Conservation (phyloP, 2,329 filamentous ascomycete species). For the Fusarium poae region DNA sequence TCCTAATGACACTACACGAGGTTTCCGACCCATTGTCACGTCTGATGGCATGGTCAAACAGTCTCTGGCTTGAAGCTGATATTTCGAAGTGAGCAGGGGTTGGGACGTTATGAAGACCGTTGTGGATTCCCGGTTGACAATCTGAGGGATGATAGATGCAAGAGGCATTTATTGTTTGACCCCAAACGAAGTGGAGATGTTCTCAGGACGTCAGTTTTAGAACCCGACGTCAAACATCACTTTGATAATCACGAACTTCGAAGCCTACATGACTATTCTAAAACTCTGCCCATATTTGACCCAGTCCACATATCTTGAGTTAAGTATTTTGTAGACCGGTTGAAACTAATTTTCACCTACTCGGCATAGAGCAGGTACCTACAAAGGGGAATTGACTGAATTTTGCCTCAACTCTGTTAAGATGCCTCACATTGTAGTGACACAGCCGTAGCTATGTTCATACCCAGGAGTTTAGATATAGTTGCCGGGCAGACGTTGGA, state of each 20-base stretch:
- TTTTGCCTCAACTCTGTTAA: not conserved
- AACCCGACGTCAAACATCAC: not conserved
- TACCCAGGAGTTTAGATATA: too few relatives aligned
- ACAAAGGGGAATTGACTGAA: not conserved
- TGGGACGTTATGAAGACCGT: not conserved
- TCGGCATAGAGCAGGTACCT: not conserved
- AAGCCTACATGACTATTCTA: not conserved
- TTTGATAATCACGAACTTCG: not conserved
- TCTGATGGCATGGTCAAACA: slow-evolving; percentile 7
- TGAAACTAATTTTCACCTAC: not conserved
- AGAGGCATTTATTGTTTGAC: slow-evolving; percentile 2
- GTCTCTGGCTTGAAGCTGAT: not conserved
- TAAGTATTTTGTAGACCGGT: not conserved
- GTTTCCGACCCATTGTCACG: slow-evolving; percentile 46
- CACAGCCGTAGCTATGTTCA: too few relatives aligned
- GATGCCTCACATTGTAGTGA: not conserved
- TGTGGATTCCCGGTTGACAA: not conserved
- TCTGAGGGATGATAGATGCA: not conserved
- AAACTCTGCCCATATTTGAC: not conserved
- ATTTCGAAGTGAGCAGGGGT: not conserved
- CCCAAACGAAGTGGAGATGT: not conserved
- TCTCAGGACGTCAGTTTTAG: not conserved
- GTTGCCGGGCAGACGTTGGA: too few relatives aligned
- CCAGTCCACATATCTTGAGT: too few relatives aligned
- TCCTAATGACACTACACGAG: slow-evolving; percentile 59